A percentile compares a stretch with the other conserved stretches of the same genome.
Evolutionary conservation across 441 rosid species (phyloP).

Genomic region (Pelargonium citronellum): DNA sequence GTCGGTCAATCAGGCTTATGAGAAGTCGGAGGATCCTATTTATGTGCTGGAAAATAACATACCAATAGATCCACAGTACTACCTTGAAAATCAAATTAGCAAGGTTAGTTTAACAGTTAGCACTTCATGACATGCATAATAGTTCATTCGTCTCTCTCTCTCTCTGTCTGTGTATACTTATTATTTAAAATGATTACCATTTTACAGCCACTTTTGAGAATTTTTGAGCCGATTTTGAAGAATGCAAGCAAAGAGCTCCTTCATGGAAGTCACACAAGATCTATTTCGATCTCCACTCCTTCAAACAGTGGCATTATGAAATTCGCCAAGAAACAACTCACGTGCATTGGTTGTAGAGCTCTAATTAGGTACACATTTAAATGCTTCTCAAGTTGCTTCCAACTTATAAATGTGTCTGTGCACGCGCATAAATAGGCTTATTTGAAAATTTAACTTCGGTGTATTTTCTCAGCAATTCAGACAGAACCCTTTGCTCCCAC

Average conservation of each 20-base stretch:
- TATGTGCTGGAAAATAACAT: conserved; percentile 87
- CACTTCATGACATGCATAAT: background rate
- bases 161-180: conserved; percentile 6
- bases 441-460: background rate
- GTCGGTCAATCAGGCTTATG: conserved; percentile 67
- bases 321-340: conserved; percentile 79
- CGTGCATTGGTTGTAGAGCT: conserved; percentile 93
- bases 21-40: conserved; percentile 93
- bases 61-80: conserved; percentile 88
- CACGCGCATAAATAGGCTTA: too few relatives aligned
- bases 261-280: conserved; percentile 84
- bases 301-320: conserved; percentile 90
- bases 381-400: conserved; percentile 15
- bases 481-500: conserved; percentile 63
- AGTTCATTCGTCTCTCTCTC: background rate
- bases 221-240: conserved; percentile 93
- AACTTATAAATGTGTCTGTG: background rate
- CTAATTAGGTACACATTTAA: conserved; percentile 48
- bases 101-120: conserved; percentile 47
- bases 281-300: conserved; percentile 85
- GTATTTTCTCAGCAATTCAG: conserved; percentile 40
- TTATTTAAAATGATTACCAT: conserved; percentile 17
- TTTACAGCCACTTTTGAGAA: conserved; percentile 83
- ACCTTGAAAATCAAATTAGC: conserved; percentile 91
- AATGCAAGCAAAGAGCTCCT: conserved; percentile 95